phyloP scores from a whole-genome alignment of 257 asterid species.

The Ligustrum vulgare region DNA sequence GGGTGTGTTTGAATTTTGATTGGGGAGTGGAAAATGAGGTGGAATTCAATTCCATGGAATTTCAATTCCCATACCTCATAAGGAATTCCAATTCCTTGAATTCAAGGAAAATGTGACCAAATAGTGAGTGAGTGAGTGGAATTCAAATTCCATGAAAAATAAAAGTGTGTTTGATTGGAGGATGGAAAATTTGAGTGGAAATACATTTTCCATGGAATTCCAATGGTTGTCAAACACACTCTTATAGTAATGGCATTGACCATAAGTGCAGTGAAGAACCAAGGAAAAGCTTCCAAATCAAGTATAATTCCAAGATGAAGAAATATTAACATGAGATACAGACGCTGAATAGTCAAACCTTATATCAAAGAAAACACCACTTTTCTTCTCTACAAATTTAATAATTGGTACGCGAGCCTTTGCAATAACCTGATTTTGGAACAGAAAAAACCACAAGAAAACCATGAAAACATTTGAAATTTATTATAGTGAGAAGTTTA shows the following conservation, averaged over 20 bases:
- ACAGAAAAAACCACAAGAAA: slow-evolving; percentile 3
- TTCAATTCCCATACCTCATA: no score
- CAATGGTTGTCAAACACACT: no score
- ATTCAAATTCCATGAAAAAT: no score
- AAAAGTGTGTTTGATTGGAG: no score
- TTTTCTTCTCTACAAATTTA: slow-evolving; percentile 90
- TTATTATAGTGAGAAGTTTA: slow-evolving; percentile 18
- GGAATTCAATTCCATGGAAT: no score
- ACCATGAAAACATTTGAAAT: slow-evolving; percentile 12
- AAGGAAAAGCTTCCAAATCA: background rate
- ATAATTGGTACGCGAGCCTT: slow-evolving; percentile 96
- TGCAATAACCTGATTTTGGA: slow-evolving; percentile 68
- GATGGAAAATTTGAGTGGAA: no score
- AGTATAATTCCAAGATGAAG: background rate
- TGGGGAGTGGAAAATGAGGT: no score
- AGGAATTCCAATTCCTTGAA: no score
- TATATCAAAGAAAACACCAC: slow-evolving; percentile 79
- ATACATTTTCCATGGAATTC: no score
- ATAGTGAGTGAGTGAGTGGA: no score
- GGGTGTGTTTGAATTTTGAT: no score
- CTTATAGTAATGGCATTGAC: background rate
- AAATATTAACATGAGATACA: background rate
- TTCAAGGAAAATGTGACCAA: no score
- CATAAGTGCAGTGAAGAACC: background rate
- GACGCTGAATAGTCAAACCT: slow-evolving; percentile 45